Conservation (phyloP, 208 protist genomes). For the Trypanosoma congolense region DNA sequence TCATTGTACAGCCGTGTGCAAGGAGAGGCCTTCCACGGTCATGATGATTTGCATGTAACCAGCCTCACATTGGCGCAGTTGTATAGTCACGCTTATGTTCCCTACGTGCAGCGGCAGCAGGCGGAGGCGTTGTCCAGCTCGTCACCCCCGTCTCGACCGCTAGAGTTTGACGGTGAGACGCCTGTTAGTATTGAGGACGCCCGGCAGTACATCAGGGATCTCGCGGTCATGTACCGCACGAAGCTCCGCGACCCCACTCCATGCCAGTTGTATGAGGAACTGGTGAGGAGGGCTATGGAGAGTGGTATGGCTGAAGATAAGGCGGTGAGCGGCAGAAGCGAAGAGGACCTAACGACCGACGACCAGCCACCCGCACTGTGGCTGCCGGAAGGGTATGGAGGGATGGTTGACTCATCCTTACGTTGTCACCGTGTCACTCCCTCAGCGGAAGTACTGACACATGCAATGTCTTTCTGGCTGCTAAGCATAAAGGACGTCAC, state of each 20-base stretch:
- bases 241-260: constrained; percentile 34
- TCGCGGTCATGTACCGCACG: constrained; percentile 25
- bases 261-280: constrained; percentile 65
- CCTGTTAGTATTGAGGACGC: constrained; percentile 59
- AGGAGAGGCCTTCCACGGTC: constrained; percentile 24
- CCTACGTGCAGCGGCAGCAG: constrained; percentile 41
- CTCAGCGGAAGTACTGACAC: constrained; percentile 11
- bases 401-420: background rate
- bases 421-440: constrained; percentile 16
- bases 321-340: background rate
- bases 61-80: constrained; percentile 56
- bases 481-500: constrained; percentile 20
- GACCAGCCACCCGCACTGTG: constrained; percentile 1
- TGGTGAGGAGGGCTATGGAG: constrained; percentile 23
- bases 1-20: constrained; percentile 67
- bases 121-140: constrained; percentile 16
- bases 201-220: constrained; percentile 57
- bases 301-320: background rate
- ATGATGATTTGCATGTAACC: constrained; percentile 28
- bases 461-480: constrained; percentile 26
- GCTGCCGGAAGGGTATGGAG: constrained; percentile 1
- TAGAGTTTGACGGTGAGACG: constrained; percentile 71
- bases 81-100: constrained; percentile 56
- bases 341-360: background rate
- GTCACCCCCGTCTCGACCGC: constrained; percentile 44